Evolutionary conservation across 1,284 basidiomycete genomes (phyloP).

Genomic region (Rhodotorula glutinis): DNA sequence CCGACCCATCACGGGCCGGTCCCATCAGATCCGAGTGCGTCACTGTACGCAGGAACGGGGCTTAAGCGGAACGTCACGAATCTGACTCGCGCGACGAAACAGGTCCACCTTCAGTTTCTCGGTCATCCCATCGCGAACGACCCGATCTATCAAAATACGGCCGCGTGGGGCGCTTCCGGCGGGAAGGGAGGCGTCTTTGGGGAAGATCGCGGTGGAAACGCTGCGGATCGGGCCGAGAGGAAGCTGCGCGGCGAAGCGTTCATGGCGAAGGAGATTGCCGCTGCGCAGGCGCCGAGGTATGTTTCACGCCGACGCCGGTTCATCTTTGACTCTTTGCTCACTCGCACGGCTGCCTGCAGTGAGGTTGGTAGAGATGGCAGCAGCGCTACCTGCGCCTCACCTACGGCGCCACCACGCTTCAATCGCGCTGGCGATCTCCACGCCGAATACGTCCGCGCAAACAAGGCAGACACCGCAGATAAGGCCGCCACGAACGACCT

Average conservation of each 20-base stretch:
- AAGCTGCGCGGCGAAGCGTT: background rate
- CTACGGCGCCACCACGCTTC: background rate
- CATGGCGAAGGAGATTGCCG: background rate
- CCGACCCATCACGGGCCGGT: constrained; percentile 76
- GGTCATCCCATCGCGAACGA: constrained; percentile 79
- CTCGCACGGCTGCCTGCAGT: background rate
- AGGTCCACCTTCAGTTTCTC: constrained; percentile 93
- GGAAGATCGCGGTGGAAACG: constrained; percentile 13
- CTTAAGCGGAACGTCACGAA: background rate
- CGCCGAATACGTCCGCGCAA: background rate
- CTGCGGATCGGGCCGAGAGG: constrained; percentile 4
- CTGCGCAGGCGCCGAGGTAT: background rate
- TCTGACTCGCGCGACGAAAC: constrained; percentile 66
- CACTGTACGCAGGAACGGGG: background rate
- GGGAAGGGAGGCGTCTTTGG: constrained; percentile 66
- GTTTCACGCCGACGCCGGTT: background rate
- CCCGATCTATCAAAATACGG: constrained; percentile 58
- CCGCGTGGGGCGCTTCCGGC: constrained; percentile 75
- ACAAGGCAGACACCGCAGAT: no score
- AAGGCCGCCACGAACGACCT: background rate
- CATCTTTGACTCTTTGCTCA: no score
- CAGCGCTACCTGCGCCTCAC: no score
- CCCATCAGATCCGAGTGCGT: constrained; percentile 46
- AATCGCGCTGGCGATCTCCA: background rate
- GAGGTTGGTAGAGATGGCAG: no score